Evolutionary conservation across 371 early-diverging fungal genomes (phyloP).

Genomic region (Coemansia sp.): DNA sequence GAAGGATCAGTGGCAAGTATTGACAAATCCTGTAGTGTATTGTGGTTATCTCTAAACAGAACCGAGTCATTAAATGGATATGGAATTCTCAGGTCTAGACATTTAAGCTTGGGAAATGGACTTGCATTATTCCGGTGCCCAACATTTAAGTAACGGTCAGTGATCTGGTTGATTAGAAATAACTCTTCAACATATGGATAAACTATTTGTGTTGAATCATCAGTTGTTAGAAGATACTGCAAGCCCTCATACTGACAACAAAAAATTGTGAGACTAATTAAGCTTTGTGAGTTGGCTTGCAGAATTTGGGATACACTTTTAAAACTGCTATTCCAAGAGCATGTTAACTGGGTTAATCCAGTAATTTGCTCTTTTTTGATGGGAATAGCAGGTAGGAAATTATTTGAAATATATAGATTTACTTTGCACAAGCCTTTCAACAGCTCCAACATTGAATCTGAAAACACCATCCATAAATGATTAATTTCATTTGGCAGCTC

Average conservation of each 20-base stretch:
- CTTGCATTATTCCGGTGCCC: not conserved
- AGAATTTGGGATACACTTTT: not conserved
- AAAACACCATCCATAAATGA: too few relatives aligned
- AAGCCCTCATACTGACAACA: too few relatives aligned
- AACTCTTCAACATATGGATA: too few relatives aligned
- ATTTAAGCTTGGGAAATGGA: not conserved
- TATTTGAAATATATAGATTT: not conserved
- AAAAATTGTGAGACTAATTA: not conserved
- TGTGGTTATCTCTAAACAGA: not conserved
- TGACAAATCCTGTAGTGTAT: conserved; percentile 25
- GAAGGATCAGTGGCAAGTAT: too few relatives aligned
- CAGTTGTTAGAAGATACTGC: too few relatives aligned
- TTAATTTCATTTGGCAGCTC: too few relatives aligned
- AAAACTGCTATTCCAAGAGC: not conserved
- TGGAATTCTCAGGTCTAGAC: not conserved
- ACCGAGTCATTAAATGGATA: not conserved
- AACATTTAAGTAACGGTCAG: too few relatives aligned
- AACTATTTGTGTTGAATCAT: too few relatives aligned
- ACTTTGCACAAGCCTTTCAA: not conserved
- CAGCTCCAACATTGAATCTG: too few relatives aligned
- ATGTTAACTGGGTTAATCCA: not conserved
- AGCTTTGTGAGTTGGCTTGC: not conserved
- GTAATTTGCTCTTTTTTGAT: not conserved
- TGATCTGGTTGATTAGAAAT: too few relatives aligned
- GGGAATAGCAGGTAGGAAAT: not conserved